phyloP scores from a whole-genome alignment of 2,329 filamentous ascomycete species.

The Ophiosphaerella korrae region DNA sequence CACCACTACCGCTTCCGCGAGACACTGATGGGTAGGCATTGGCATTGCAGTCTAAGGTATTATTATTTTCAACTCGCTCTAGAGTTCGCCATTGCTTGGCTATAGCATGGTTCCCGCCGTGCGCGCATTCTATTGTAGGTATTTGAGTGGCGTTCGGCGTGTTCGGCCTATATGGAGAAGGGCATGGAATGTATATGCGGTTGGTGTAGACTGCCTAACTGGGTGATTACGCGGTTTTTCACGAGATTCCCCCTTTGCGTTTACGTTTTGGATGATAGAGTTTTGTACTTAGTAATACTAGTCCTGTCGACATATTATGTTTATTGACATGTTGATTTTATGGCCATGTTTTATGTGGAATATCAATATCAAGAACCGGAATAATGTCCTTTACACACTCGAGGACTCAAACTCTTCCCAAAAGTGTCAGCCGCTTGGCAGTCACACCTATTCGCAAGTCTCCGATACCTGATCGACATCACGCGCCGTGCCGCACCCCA shows the following conservation, averaged over 20 bases:
- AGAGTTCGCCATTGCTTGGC: background rate
- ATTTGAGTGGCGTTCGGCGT: slow-evolving; percentile 8
- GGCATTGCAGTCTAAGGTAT: background rate
- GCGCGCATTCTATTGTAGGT: slow-evolving; percentile 1
- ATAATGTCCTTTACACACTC: too few relatives aligned
- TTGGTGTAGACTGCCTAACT: background rate
- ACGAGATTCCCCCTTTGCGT: slow-evolving; percentile 22
- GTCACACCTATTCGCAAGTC: background rate
- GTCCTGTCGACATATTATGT: background rate
- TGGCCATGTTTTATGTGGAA: too few relatives aligned
- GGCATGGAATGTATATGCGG: background rate
- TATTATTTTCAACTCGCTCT: background rate
- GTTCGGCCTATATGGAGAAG: background rate
- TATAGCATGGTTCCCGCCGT: background rate
- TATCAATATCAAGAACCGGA: too few relatives aligned
- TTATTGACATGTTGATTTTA: too few relatives aligned
- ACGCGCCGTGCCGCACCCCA: too few relatives aligned
- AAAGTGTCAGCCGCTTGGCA: background rate
- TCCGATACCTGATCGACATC: background rate
- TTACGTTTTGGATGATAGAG: slow-evolving; percentile 7
- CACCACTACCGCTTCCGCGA: background rate
- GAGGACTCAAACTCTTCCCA: too few relatives aligned
- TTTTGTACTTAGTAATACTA: background rate
- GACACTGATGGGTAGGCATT: background rate
- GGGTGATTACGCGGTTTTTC: background rate